These are phyloP conservation scores for Colletotrichum noveboracense DNA, from an alignment of 2,329 filamentous ascomycete genomes.

Conservation along the genomic window DNA sequence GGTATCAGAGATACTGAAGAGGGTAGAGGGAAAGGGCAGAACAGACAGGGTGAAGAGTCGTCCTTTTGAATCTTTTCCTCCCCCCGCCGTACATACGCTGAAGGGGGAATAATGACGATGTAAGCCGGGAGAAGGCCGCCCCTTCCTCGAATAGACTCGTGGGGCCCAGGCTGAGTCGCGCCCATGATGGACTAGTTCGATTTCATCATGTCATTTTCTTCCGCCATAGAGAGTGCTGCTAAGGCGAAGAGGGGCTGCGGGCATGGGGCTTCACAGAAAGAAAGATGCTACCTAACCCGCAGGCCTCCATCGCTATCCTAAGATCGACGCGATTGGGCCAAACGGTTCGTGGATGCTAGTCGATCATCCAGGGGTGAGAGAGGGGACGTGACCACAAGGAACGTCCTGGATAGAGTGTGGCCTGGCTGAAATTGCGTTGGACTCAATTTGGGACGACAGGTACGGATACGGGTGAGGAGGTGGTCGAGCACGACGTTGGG, in stretches of 20 bases:
- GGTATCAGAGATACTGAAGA: conserved; percentile 28
- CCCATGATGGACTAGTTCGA: background rate
- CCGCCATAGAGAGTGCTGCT: background rate
- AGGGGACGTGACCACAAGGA: conserved; percentile 19
- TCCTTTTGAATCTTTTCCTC: conserved; percentile 20
- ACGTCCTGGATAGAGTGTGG: background rate
- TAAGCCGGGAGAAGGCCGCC: background rate
- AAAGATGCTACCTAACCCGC: background rate
- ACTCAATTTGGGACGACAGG: conserved; percentile 9
- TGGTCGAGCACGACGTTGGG: background rate
- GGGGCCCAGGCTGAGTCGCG: conserved; percentile 1
- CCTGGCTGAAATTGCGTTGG: background rate
- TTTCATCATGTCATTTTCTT: background rate
- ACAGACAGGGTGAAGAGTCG: background rate
- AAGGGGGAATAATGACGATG: background rate
- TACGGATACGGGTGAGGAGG: background rate
- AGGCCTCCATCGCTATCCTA: background rate
- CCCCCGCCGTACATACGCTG: background rate
- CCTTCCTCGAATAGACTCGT: conserved; percentile 6
- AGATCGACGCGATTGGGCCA: background rate
- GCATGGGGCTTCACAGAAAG: background rate
- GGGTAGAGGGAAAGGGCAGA: too few species aligned
- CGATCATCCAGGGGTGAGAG: conserved; percentile 16
- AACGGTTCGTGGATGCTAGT: background rate
- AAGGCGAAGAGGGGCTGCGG: background rate